Percentiles rank a stretch among this genome's conserved stretches.
Conservation (phyloP, 371 early-diverging fungal genomes). For the Choanephora cucurbitarum region DNA sequence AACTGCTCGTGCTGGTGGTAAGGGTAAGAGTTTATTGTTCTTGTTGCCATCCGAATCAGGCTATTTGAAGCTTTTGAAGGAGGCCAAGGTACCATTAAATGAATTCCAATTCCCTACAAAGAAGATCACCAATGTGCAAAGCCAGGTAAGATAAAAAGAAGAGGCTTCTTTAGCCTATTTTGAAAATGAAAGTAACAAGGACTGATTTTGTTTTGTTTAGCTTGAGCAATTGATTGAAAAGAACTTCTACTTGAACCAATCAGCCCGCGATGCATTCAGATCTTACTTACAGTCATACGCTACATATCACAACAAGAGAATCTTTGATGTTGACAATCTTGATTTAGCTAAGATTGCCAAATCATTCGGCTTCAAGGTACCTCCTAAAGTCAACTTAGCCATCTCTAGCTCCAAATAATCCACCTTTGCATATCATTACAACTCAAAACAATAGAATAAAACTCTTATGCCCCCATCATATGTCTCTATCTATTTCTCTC, state of each 20-base stretch:
- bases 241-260: conserved; percentile 98
- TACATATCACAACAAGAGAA: conserved; percentile 93
- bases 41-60: conserved; percentile 94
- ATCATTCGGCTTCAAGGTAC: conserved; percentile 95
- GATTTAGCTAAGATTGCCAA: conserved; percentile 92
- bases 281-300: conserved; percentile 98
- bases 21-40: conserved; percentile 93
- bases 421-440: conserved; percentile 9
- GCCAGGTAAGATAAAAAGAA: conserved; percentile 40
- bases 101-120: conserved; percentile 95
- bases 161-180: too few relatives aligned
- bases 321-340: conserved; percentile 91
- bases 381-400: conserved; percentile 93
- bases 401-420: conserved; percentile 51
- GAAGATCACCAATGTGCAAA: conserved; percentile 96
- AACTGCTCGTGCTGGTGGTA: conserved; percentile 94
- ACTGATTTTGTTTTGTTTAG: conserved; percentile 46
- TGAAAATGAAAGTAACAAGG: neutral
- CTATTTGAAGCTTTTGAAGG: conserved; percentile 96
- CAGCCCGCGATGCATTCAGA: conserved; percentile 97
- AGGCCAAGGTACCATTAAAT: conserved; percentile 95
- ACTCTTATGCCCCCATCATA: too few relatives aligned
- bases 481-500: too few relatives aligned
- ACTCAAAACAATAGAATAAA: conserved; percentile 4
- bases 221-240: conserved; percentile 95